Percentiles rank a stretch among this genome's conserved stretches.
These are phyloP conservation scores for Pleurotus giganteus DNA, from an alignment of 768 basidiomycete genomes.

Conservation along the genomic window DNA sequence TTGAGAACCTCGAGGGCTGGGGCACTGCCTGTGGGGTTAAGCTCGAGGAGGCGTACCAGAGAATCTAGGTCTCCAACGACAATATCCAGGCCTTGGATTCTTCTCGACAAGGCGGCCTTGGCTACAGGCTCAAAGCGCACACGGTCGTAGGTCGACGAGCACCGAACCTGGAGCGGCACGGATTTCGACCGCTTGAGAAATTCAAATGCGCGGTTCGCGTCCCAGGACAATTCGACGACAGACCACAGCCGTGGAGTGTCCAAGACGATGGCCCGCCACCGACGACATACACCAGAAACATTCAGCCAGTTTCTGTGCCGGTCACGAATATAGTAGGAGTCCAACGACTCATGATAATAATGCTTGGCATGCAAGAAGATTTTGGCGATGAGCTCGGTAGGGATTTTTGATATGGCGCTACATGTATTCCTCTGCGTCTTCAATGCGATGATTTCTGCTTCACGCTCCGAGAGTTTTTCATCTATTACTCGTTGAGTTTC, in stretches of 20 bases:
- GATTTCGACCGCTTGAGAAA: conserved; percentile 1
- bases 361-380: no score
- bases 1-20: no score
- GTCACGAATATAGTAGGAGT: no score
- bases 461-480: not conserved
- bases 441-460: not conserved
- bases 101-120: not conserved
- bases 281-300: not conserved
- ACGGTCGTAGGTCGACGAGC: not conserved
- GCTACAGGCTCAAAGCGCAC: not conserved
- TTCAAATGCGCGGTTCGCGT: not conserved
- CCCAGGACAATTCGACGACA: not conserved
- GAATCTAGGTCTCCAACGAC: not conserved
- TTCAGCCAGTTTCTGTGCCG: conserved; percentile 1
- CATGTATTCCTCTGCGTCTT: not conserved
- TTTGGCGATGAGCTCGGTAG: not conserved
- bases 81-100: not conserved
- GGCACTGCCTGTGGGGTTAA: no score
- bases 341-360: no score
- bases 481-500: not conserved
- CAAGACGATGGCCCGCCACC: not conserved
- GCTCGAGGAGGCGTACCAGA: not conserved
- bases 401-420: not conserved
- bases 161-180: not conserved
- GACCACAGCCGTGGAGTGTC: not conserved